Evolutionary conservation across 306 rosid genomes (phyloP).

Genomic region (Corylus avellana): DNA sequence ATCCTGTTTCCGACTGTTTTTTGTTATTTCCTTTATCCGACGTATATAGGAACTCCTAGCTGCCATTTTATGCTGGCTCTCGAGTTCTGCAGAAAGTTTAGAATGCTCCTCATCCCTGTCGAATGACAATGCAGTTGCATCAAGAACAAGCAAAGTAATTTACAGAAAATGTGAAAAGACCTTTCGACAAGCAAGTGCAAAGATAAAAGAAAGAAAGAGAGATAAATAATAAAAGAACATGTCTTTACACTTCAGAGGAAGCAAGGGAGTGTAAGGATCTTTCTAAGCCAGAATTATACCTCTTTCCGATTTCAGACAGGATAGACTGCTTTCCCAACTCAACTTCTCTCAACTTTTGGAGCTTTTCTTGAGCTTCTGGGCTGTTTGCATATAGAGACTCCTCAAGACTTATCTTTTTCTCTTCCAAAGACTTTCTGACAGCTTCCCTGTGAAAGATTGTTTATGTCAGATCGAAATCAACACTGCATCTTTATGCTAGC

Average conservation of each 20-base stretch:
- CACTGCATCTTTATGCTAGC: slow-evolving; percentile 14
- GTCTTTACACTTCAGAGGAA: neutral
- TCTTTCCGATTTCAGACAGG: slow-evolving; percentile 41
- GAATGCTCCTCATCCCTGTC: slow-evolving; percentile 48
- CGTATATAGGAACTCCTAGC: slow-evolving; percentile 76
- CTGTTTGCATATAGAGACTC: slow-evolving; percentile 52
- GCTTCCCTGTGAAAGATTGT: slow-evolving; percentile 57
- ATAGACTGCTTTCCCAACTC: slow-evolving; percentile 56
- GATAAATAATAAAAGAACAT: slow-evolving; percentile 7
- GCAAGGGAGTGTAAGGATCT: neutral
- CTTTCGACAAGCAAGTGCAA: neutral
- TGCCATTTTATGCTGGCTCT: slow-evolving; percentile 44
- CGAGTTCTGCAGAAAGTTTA: slow-evolving; percentile 36
- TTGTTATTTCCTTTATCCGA: slow-evolving; percentile 76
- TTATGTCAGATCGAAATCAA: slow-evolving; percentile 20
- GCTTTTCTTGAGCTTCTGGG: slow-evolving; percentile 57
- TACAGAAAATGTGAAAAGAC: slow-evolving; percentile 16
- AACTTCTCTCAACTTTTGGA: slow-evolving; percentile 54
- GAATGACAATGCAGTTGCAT: slow-evolving; percentile 19
- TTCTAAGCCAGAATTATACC: slow-evolving; percentile 21
- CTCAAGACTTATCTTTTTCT: slow-evolving; percentile 62
- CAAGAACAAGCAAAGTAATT: slow-evolving; percentile 14
- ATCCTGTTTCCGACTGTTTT: slow-evolving; percentile 83
- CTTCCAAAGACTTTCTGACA: slow-evolving; percentile 61
- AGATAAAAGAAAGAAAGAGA: slow-evolving; percentile 4